Evolutionary conservation across 495 filamentous ascomycete genomes (phyloP), one percentile per base, ranked within the genome.

Genomic region (Paragyromitra xinjiangensis): DNA sequence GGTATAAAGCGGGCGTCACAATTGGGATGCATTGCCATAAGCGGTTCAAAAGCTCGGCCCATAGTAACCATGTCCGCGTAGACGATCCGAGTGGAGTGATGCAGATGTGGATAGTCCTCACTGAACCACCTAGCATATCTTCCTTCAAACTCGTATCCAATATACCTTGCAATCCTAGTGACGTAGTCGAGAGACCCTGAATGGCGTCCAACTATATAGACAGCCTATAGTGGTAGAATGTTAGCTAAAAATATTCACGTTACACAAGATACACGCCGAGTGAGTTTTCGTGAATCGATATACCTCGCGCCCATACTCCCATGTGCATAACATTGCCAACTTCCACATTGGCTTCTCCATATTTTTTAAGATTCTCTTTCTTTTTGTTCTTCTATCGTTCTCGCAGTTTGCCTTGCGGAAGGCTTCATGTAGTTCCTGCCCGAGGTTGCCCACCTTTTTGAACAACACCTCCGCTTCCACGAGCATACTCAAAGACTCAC

Each of bases 221-320:
- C 51, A 22, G 22, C 50, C 65, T 69, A 37, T 37, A 7, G 14
- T 39, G 26, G 12, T 16, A 0, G 29, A n/a, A 61, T 37, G 56
- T 61, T 37, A 61, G 56, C 6, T 11, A 11, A 14, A 14, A 6
- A 4, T 16, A 34, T 34, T 59, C 4, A 37, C 26, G 26, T 61
- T 37, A 61, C 26, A 61, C 29, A 61, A 61, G 0, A n/a, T 58
- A 44, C 2, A 2, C 29, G n/a, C 12, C 67, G 67, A 69, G 67
- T 69, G 67, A 69, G 39, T n/a, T 2, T 29, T 26, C 14, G 40
- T 69, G 67, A 69, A 61, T 24, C 7, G 59, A 45, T 42, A 11
- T 69, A 69, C 67, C 67, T 69, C 53, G 16, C 67, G 67, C 8
- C 67, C 67, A 40, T 59, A 44, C 24, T 59, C 51, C 51, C 65